Evolutionary conservation across 495 filamentous ascomycete genomes (phyloP).

Genomic region (Podospora pseudopauciseta): DNA sequence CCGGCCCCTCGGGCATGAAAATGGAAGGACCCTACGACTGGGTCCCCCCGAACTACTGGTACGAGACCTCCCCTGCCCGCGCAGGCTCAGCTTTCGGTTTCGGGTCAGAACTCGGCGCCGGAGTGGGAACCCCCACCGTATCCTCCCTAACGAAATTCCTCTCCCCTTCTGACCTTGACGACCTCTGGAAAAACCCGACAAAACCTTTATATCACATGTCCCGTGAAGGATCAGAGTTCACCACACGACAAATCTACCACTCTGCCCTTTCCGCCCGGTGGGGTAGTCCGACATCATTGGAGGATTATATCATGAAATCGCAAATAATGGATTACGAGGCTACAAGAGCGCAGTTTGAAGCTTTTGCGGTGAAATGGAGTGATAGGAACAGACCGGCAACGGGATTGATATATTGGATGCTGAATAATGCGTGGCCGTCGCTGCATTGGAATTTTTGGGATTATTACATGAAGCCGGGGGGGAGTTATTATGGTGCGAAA

Average conservation of each 20-base stretch:
- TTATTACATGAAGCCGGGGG: constrained; percentile 57
- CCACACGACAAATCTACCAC: constrained; percentile 56
- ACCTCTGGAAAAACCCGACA: constrained; percentile 54
- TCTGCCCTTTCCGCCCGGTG: constrained; percentile 50
- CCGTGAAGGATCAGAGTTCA: constrained; percentile 49
- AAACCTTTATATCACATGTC: constrained; percentile 59
- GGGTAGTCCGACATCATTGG: constrained; percentile 48
- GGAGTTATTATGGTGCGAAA: constrained; percentile 59
- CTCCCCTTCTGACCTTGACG: constrained; percentile 45
- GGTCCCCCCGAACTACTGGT: constrained; percentile 65
- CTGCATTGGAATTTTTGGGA: constrained; percentile 67
- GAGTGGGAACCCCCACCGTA: constrained; percentile 59
- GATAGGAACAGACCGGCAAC: constrained; percentile 50
- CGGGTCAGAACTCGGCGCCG: constrained; percentile 57
- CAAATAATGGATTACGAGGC: constrained; percentile 53
- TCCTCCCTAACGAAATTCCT: constrained; percentile 54
- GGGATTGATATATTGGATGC: constrained; percentile 66
- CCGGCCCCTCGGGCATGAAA: constrained; percentile 59
- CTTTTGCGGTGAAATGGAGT: constrained; percentile 49
- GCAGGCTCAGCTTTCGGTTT: constrained; percentile 60
- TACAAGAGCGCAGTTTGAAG: constrained; percentile 58
- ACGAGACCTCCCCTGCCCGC: constrained; percentile 38
- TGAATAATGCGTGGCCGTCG: constrained; percentile 62
- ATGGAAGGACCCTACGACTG: constrained; percentile 69
- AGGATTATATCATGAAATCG: constrained; percentile 47